A percentile compares a stretch with the other conserved stretches of the same genome.
These are phyloP conservation scores for Aureobasidium sp. DNA, from an alignment of 2,329 filamentous ascomycete species.

Conservation along the genomic window DNA sequence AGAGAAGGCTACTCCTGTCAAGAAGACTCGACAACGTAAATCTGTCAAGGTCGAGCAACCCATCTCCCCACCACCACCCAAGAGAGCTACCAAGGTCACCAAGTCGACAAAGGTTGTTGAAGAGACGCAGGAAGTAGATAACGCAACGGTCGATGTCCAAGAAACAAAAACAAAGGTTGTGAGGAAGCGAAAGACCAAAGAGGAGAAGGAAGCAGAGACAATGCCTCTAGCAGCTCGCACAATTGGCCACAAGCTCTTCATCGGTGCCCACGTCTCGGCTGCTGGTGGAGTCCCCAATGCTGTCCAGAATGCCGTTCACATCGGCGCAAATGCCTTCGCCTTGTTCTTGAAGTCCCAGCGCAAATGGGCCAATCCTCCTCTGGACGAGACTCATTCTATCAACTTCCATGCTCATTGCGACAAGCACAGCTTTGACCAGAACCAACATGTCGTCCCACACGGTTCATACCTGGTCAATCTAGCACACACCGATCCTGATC, in stretches of 20 bases:
- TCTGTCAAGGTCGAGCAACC: conserved; percentile 2
- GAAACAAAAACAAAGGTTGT: conserved; percentile 21
- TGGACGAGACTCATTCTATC: conserved; percentile 59
- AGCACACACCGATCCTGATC: conserved; percentile 70
- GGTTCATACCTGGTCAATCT: conserved; percentile 96
- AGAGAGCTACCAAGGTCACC: not conserved
- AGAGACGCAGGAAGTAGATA: conserved; percentile 14
- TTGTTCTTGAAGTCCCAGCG: conserved; percentile 94
- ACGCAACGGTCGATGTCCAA: conserved; percentile 15
- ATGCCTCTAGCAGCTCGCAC: conserved; percentile 66
- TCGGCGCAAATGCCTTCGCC: conserved; percentile 80
- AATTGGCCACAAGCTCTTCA: conserved; percentile 65
- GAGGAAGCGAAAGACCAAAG: conserved; percentile 49
- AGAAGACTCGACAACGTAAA: conserved; percentile 17
- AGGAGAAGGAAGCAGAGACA: conserved; percentile 48
- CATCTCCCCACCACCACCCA: not conserved
- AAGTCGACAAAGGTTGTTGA: conserved; percentile 16
- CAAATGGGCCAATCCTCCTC: conserved; percentile 81
- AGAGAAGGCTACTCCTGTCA: conserved; percentile 15
- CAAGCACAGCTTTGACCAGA: conserved; percentile 63
- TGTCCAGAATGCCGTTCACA: conserved; percentile 43
- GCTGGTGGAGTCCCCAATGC: conserved; percentile 91
- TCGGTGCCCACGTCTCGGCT: conserved; percentile 86
- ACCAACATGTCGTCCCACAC: conserved; percentile 75
- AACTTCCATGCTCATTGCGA: conserved; percentile 64